Conservation (phyloP, 345 rosid species). For the Euphorbia pulcherrima region DNA sequence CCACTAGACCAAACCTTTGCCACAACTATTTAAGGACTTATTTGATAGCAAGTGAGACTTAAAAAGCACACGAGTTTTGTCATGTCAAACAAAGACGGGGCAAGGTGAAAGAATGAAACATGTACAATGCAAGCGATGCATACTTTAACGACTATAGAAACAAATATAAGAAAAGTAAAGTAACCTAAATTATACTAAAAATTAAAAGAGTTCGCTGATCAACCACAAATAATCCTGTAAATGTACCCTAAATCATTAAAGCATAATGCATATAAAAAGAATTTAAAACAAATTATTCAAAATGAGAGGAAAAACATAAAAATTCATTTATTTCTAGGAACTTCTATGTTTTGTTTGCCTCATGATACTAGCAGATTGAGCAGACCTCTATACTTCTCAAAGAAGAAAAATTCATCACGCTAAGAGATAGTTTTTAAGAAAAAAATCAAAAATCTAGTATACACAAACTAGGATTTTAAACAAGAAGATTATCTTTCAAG, state of each 20-base stretch:
- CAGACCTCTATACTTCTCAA: neutral
- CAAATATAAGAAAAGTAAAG: neutral
- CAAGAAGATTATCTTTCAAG: neutral
- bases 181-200: neutral
- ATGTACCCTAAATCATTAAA: neutral
- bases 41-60: neutral
- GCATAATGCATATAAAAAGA: neutral
- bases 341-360: neutral
- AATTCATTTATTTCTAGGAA: neutral
- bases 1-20: too few species aligned
- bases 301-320: neutral
- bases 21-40: neutral
- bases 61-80: neutral
- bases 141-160: neutral
- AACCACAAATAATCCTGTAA: neutral
- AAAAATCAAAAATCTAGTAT: neutral
- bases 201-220: neutral
- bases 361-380: neutral
- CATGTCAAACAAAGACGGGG: constrained; percentile 1
- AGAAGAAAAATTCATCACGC: neutral
- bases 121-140: neutral
- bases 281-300: neutral
- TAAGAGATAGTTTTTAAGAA: neutral
- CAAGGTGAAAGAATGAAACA: neutral
- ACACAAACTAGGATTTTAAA: neutral